These are phyloP conservation scores for Saturnispora quitensis DNA, from an alignment of 805 yeast genomes.

Conservation along the genomic window DNA sequence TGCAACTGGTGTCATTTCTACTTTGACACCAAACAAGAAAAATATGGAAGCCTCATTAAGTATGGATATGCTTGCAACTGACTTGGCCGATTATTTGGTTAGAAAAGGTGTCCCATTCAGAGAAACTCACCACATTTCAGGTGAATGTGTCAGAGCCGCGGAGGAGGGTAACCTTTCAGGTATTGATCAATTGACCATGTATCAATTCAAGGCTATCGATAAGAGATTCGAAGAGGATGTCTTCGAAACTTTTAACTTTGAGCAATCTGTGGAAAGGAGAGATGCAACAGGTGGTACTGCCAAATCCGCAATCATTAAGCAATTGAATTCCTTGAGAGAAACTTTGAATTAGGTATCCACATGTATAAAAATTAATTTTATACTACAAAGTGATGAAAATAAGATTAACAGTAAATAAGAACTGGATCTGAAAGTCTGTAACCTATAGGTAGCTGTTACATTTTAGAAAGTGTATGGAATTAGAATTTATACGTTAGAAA, in stretches of 20 bases:
- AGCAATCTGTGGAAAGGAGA: constrained; percentile 92
- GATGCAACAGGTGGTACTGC: constrained; percentile 97
- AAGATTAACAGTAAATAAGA: too few species aligned
- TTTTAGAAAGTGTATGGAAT: background rate
- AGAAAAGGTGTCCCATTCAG: constrained; percentile 98
- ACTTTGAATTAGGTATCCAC: background rate
- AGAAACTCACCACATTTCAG: constrained; percentile 98
- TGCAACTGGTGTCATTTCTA: constrained; percentile 94
- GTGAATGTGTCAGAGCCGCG: constrained; percentile 90
- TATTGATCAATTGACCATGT: constrained; percentile 72
- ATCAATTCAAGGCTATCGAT: constrained; percentile 75
- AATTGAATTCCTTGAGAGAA: constrained; percentile 36
- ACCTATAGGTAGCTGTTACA: too few species aligned
- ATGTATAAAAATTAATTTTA: background rate
- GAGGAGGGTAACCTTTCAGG: constrained; percentile 73
- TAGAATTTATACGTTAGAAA: background rate
- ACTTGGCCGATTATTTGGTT: constrained; percentile 93
- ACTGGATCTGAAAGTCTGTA: too few species aligned
- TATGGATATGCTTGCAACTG: constrained; percentile 99
- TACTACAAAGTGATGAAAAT: background rate
- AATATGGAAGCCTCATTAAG: constrained; percentile 84
- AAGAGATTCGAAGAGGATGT: constrained; percentile 75
- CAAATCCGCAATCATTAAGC: constrained; percentile 75
- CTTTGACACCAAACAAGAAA: constrained; percentile 61
- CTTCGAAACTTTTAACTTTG: constrained; percentile 79